Evolutionary conservation across 371 early-diverging fungal genomes (phyloP).

Genomic region (Thermomucor indicae-seudaticae): DNA sequence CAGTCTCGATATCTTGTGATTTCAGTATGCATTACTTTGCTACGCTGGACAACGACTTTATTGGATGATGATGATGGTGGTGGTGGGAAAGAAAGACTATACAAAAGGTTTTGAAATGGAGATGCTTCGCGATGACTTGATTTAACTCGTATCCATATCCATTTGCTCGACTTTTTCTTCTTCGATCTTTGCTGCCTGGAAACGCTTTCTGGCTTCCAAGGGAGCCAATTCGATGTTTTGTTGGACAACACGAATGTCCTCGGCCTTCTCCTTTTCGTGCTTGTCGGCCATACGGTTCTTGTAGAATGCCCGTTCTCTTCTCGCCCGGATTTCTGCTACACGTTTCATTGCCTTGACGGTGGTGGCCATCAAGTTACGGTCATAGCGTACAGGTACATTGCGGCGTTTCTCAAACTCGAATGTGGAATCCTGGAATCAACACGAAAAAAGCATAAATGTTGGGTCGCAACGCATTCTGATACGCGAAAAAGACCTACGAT

Average conservation of each 20-base stretch:
- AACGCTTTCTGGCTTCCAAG: constrained; percentile 56
- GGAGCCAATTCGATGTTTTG: constrained; percentile 83
- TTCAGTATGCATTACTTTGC: too few species aligned
- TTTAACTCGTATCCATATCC: constrained; percentile 54
- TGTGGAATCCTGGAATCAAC: constrained; percentile 82
- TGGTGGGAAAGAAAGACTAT: too few species aligned
- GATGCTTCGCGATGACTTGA: too few species aligned
- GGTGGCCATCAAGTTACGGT: constrained; percentile 92
- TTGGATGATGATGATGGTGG: not conserved
- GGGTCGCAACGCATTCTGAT: not conserved
- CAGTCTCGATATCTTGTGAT: too few species aligned
- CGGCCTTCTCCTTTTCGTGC: constrained; percentile 69
- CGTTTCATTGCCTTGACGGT: constrained; percentile 97
- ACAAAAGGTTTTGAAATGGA: too few species aligned
- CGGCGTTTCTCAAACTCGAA: constrained; percentile 98
- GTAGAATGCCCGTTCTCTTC: constrained; percentile 88
- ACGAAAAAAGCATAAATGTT: too few species aligned
- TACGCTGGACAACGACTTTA: too few species aligned
- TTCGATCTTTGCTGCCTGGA: constrained; percentile 56
- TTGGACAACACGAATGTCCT: constrained; percentile 74
- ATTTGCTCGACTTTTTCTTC: constrained; percentile 47
- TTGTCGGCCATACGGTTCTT: constrained; percentile 85
- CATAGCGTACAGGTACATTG: constrained; percentile 95
- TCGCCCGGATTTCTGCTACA: constrained; percentile 87
- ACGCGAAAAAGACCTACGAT: constrained; percentile 62